Percentiles rank a stretch among this genome's conserved stretches.
These are phyloP conservation scores for Mychonastes homosphaera DNA, from an alignment of 139 green algal species.

Conservation along the genomic window DNA sequence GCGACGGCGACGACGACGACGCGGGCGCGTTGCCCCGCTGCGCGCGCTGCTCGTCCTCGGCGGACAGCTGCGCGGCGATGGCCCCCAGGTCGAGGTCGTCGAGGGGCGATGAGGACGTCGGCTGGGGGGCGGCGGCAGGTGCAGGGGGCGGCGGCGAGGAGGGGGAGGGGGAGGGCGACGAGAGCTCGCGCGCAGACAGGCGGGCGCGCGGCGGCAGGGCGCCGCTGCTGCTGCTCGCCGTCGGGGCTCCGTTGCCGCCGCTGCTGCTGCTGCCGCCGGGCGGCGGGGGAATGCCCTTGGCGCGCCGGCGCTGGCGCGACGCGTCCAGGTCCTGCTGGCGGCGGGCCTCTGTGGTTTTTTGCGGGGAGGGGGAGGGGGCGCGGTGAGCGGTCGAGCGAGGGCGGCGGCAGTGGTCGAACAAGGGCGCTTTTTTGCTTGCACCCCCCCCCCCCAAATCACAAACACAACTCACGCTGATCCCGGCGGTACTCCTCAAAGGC, in stretches of 20 bases:
- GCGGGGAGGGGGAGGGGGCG: too few species aligned
- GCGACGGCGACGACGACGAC: too few species aligned
- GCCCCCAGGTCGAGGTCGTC: too few species aligned
- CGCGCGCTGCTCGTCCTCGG: too few species aligned
- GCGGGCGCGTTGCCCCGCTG: too few species aligned
- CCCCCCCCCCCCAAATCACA: not conserved
- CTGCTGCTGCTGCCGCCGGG: not conserved
- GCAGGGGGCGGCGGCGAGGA: too few species aligned
- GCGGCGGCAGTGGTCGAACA: not conserved
- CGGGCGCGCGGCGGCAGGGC: too few species aligned
- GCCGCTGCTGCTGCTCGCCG: not conserved
- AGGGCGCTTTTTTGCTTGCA: not conserved
- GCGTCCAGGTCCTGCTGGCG: not conserved
- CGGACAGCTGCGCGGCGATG: too few species aligned
- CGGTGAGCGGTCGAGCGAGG: not conserved
- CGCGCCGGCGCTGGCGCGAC: not conserved
- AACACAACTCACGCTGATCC: constrained; percentile 1
- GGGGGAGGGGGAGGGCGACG: too few species aligned
- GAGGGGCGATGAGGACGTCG: too few species aligned
- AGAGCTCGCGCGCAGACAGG: not conserved
- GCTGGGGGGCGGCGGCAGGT: too few species aligned
- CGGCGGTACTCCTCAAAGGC: constrained; percentile 1
- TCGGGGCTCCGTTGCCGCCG: not conserved
- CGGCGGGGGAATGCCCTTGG: not conserved
- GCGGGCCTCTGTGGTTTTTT: not conserved